Conservation (phyloP, 2,329 filamentous ascomycete genomes). For the Colletotrichum salicis region DNA sequence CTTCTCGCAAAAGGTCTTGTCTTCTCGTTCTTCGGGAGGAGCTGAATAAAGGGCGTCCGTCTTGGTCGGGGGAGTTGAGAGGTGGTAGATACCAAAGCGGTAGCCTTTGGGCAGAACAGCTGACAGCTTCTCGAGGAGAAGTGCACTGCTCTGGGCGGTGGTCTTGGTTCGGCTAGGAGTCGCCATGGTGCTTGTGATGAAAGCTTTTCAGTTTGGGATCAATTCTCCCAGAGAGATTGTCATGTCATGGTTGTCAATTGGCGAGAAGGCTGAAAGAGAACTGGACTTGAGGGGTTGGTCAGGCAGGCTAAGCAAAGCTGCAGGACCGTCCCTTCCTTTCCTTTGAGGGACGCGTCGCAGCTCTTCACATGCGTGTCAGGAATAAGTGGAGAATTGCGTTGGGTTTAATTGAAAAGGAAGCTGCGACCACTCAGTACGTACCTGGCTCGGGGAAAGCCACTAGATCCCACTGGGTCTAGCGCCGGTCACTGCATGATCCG, state of each 20-base stretch:
- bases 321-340: neutral
- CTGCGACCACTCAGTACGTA: neutral
- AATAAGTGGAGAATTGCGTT: slow-evolving; percentile 10
- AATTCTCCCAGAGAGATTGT: neutral
- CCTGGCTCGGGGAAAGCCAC: neutral
- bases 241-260: slow-evolving; percentile 11
- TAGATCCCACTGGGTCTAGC: neutral
- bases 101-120: slow-evolving; percentile 63
- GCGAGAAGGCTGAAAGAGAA: neutral
- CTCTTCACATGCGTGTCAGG: slow-evolving; percentile 25
- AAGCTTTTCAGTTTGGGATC: neutral
- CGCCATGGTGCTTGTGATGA: slow-evolving; percentile 39
- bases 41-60: slow-evolving; percentile 83
- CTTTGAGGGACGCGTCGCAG: slow-evolving; percentile 23
- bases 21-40: slow-evolving; percentile 75
- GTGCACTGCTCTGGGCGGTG: slow-evolving; percentile 40
- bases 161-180: slow-evolving; percentile 23
- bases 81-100: slow-evolving; percentile 80
- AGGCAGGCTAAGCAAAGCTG: neutral
- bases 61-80: slow-evolving; percentile 84
- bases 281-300: neutral
- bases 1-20: slow-evolving; percentile 86
- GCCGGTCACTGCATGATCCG: slow-evolving; percentile 24
- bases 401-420: neutral
- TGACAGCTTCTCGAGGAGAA: slow-evolving; percentile 54